phyloP scores from a whole-genome alignment of 306 rosid species.

The Acmispon strigosus region DNA sequence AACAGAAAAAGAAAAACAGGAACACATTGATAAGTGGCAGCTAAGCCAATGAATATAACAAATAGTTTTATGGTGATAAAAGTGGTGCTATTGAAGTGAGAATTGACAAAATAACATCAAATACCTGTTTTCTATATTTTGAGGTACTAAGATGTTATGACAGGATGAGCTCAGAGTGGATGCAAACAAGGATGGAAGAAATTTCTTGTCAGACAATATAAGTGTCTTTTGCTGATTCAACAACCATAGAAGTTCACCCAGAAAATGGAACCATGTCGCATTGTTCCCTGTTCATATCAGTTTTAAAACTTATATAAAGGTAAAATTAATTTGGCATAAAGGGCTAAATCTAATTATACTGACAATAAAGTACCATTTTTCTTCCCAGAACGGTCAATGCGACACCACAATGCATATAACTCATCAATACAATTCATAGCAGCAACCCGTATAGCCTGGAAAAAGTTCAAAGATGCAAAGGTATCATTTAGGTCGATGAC shows the following conservation, averaged over 20 bases:
- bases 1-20: neutral
- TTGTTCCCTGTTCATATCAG: conserved; percentile 51
- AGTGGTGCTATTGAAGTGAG: neutral
- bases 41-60: conserved; percentile 10
- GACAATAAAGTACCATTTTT: conserved; percentile 62
- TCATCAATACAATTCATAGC: conserved; percentile 70
- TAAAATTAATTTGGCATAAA: neutral
- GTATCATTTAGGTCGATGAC: neutral
- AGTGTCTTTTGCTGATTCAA: conserved; percentile 70
- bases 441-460: conserved; percentile 59
- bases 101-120: neutral
- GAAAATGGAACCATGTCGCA: conserved; percentile 55
- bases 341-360: neutral
- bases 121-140: conserved; percentile 67
- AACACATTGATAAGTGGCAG: conserved; percentile 4
- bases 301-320: conserved; percentile 3
- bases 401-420: conserved; percentile 50
- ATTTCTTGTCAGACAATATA: conserved; percentile 62
- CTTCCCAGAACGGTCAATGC: conserved; percentile 54
- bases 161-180: conserved; percentile 58
- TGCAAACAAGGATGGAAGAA: conserved; percentile 65
- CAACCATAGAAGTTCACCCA: conserved; percentile 54
- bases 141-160: conserved; percentile 55
- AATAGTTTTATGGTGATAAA: neutral
- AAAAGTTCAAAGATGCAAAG: conserved; percentile 4